A percentile compares a stretch with the other conserved stretches of the same genome.
Evolutionary conservation across 495 filamentous ascomycete species (phyloP).

Genomic region (Penicillium paradoxum): DNA sequence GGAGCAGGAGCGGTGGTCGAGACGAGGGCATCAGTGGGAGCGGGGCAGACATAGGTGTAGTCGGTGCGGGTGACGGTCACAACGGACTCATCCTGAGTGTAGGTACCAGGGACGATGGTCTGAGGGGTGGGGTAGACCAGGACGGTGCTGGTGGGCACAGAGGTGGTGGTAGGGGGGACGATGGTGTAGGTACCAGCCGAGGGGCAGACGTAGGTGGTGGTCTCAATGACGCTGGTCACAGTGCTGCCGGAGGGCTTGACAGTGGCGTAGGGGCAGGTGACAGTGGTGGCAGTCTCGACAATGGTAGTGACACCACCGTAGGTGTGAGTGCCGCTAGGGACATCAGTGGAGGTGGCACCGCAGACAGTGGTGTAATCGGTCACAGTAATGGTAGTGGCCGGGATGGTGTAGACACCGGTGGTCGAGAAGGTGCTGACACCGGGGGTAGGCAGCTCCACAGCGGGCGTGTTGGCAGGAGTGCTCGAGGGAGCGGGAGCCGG

Average conservation of each 20-base stretch:
- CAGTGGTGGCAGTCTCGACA: constrained; percentile 62
- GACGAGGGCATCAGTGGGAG: constrained; percentile 36
- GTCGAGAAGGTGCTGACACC: constrained; percentile 62
- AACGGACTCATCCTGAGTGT: constrained; percentile 62
- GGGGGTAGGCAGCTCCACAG: constrained; percentile 54
- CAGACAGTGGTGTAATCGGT: constrained; percentile 66
- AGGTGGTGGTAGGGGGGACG: constrained; percentile 58
- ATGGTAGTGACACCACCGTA: constrained; percentile 74
- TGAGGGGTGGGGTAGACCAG: constrained; percentile 63
- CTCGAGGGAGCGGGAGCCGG: constrained; percentile 35
- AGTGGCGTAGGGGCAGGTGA: constrained; percentile 70
- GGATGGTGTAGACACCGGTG: constrained; percentile 75
- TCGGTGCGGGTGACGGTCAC: constrained; percentile 65
- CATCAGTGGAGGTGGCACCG: constrained; percentile 56
- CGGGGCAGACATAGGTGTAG: constrained; percentile 70
- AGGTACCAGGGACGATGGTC: constrained; percentile 64
- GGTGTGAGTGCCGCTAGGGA: constrained; percentile 64
- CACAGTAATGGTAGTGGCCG: constrained; percentile 67
- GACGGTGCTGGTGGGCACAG: constrained; percentile 48
- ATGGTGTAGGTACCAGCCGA: constrained; percentile 77
- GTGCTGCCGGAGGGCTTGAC: constrained; percentile 56
- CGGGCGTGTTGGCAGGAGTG: constrained; percentile 18
- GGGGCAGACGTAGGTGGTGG: constrained; percentile 75
- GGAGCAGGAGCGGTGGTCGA: constrained; percentile 21
- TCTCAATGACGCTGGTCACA: constrained; percentile 64